phyloP scores from a whole-genome alignment of 73 alveolate species.

The Durusdinium trenchii region DNA sequence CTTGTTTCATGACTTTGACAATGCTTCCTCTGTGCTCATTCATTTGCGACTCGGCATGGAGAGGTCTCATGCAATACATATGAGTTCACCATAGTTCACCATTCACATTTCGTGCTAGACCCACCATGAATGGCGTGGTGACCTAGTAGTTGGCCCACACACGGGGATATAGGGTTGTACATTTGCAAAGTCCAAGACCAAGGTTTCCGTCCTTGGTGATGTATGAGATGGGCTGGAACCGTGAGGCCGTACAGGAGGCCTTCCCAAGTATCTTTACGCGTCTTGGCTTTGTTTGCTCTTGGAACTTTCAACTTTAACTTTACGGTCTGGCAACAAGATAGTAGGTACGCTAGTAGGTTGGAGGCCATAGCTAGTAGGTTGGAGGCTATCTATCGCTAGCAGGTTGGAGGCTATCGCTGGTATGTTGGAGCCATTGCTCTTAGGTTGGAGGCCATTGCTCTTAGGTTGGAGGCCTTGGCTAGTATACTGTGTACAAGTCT shows the following conservation, averaged over 20 bases:
- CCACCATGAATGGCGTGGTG: background rate
- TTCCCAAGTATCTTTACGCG: conserved; percentile 46
- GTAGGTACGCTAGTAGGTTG: background rate
- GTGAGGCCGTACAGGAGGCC: conserved; percentile 12
- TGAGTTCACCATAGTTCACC: background rate
- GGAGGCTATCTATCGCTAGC: background rate
- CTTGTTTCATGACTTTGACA: conserved; percentile 57
- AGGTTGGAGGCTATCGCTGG: too few species aligned
- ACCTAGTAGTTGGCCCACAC: background rate
- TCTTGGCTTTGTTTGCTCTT: background rate
- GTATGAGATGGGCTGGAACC: conserved; percentile 69
- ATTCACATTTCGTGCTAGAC: background rate
- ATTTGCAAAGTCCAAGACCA: background rate
- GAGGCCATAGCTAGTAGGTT: too few species aligned
- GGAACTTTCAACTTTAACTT: too few species aligned
- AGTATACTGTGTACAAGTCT: too few species aligned
- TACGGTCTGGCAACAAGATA: background rate
- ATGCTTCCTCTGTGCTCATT: conserved; percentile 57
- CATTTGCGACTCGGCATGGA: background rate
- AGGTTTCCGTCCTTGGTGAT: conserved; percentile 54
- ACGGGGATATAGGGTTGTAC: background rate
- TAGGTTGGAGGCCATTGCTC: background rate
- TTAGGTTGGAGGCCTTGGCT: background rate
- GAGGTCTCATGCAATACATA: background rate
- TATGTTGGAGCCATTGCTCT: too few species aligned